These are phyloP conservation scores for Metschnikowia borealis DNA, from an alignment of 805 yeast genomes.

Conservation along the genomic window DNA sequence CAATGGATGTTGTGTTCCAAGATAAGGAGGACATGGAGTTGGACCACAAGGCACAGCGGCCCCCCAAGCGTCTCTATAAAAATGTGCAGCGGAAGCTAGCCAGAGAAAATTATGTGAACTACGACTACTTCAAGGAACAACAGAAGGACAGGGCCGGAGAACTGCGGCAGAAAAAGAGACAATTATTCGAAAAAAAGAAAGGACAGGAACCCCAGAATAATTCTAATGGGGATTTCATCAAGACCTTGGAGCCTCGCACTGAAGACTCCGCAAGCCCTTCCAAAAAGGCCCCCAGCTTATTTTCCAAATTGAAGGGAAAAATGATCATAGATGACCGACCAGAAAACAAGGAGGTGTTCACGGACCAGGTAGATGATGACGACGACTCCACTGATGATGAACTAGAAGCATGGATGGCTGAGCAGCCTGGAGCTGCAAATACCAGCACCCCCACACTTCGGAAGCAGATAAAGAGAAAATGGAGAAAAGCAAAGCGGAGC, in stretches of 20 bases:
- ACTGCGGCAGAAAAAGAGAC: conserved; percentile 10
- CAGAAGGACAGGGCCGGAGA: conserved; percentile 11
- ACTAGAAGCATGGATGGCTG: conserved; percentile 1
- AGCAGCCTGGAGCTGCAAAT: background rate
- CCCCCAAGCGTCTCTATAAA: conserved; percentile 19
- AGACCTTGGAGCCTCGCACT: background rate
- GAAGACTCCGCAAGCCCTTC: background rate
- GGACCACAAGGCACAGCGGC: conserved; percentile 22
- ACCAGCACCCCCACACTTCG: background rate
- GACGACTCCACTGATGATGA: conserved; percentile 3
- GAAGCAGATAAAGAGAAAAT: conserved; percentile 3
- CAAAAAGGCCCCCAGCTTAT: background rate
- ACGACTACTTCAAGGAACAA: conserved; percentile 31
- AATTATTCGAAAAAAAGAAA: background rate
- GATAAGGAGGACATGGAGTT: conserved; percentile 19
- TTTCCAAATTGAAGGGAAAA: background rate
- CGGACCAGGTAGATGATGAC: background rate
- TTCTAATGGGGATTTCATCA: background rate
- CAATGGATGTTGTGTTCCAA: conserved; percentile 39
- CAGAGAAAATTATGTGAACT: conserved; percentile 29
- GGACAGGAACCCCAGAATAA: background rate
- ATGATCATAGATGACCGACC: background rate
- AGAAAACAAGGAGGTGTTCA: background rate
- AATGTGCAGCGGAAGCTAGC: conserved; percentile 27
- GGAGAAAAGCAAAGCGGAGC: conserved; percentile 2